Evolutionary conservation across 164 flowering plant genomes (phyloP).

Genomic region (Cinnamomum micranthum): DNA sequence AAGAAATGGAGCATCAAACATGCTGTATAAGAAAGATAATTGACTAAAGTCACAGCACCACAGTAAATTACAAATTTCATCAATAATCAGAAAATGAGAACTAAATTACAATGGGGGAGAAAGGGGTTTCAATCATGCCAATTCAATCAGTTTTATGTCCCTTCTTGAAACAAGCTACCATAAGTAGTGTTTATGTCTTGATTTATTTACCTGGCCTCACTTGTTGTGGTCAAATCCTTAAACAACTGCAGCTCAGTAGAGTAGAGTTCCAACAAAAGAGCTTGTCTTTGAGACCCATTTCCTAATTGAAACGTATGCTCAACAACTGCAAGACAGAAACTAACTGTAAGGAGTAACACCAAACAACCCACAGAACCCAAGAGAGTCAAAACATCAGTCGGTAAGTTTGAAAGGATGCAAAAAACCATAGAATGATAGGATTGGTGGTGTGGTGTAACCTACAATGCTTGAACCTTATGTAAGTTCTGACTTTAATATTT

Average conservation of each 20-base stretch:
- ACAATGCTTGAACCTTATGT: no score
- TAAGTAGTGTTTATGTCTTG: neutral
- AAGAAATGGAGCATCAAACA: neutral
- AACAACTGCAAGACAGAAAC: slow-evolving; percentile 47
- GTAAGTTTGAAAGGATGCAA: neutral
- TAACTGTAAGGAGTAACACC: neutral
- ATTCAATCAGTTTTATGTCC: neutral
- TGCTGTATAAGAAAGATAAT: no score
- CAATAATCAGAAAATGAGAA: neutral
- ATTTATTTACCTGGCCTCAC: slow-evolving; percentile 58
- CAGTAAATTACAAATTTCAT: neutral
- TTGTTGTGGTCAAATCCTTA: slow-evolving; percentile 58
- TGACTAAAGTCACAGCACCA: neutral
- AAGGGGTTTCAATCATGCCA: neutral
- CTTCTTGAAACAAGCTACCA: neutral
- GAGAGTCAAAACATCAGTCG: neutral
- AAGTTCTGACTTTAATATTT: no score
- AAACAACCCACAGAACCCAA: slow-evolving; percentile 1
- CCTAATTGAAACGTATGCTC: slow-evolving; percentile 87
- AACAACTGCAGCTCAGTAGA: slow-evolving; percentile 89
- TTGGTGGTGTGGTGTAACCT: no score
- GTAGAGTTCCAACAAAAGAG: slow-evolving; percentile 71
- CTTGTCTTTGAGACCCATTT: slow-evolving; percentile 77
- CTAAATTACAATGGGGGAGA: neutral
- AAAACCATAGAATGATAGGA: neutral